A percentile compares a stretch with the other conserved stretches of the same genome.
These are phyloP conservation scores for Isabelozyma rhagii DNA, from an alignment of 805 yeast species.

Conservation along the genomic window DNA sequence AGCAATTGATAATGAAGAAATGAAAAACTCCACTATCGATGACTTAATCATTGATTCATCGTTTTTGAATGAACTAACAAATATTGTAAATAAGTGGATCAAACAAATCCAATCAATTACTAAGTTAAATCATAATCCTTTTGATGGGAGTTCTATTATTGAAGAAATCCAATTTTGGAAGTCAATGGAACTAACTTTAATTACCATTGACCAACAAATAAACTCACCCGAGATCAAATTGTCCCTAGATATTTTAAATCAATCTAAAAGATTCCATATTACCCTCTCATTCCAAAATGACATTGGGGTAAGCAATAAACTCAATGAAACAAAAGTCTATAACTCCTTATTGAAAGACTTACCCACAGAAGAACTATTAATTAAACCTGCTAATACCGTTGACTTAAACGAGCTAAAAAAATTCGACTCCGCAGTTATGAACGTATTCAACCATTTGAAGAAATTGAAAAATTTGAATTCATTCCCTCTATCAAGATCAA, in stretches of 20 bases:
- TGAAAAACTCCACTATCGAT: slow-evolving; percentile 29
- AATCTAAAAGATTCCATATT: slow-evolving; percentile 77
- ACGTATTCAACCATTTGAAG: slow-evolving; percentile 60
- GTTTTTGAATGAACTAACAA: slow-evolving; percentile 67
- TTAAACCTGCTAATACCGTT: slow-evolving; percentile 1
- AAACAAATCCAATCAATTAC: slow-evolving; percentile 58
- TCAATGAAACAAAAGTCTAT: slow-evolving; percentile 49
- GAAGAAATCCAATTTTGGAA: slow-evolving; percentile 82
- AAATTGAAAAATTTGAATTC: slow-evolving; percentile 49
- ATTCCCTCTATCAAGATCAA: slow-evolving; percentile 64
- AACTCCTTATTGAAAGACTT: slow-evolving; percentile 65
- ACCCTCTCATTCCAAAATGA: slow-evolving; percentile 72
- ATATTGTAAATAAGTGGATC: slow-evolving; percentile 72
- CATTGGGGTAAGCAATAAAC: slow-evolving; percentile 58
- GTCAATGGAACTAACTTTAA: slow-evolving; percentile 61
- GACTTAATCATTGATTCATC: slow-evolving; percentile 45
- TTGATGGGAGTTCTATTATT: slow-evolving; percentile 47
- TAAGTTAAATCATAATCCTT: slow-evolving; percentile 47
- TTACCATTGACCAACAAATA: slow-evolving; percentile 56
- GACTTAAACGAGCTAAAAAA: slow-evolving; percentile 28
- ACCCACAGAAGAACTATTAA: slow-evolving; percentile 56
- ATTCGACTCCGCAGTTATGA: slow-evolving; percentile 42
- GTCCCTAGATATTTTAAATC: slow-evolving; percentile 58
- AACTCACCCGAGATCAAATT: slow-evolving; percentile 48
- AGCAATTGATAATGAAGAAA: slow-evolving; percentile 6